phyloP scores from a whole-genome alignment of 305 asterid species.

The Fraxinus paxiana region DNA sequence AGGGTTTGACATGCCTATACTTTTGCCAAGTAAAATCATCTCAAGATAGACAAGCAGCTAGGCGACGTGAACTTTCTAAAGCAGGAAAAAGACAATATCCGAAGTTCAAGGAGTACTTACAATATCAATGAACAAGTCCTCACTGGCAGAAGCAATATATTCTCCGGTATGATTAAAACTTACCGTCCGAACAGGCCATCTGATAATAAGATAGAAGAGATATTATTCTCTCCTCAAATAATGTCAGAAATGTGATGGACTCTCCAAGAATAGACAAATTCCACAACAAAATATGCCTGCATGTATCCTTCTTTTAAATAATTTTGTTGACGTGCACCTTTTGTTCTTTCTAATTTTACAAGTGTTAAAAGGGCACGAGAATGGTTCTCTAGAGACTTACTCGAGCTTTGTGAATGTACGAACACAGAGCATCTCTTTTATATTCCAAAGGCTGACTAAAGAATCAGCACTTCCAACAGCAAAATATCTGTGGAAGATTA shows the following conservation, averaged over 20 bases:
- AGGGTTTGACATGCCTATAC: neutral
- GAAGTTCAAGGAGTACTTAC: conserved; percentile 42
- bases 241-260: neutral
- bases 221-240: conserved; percentile 2
- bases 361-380: neutral
- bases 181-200: conserved; percentile 98
- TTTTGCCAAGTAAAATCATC: conserved; percentile 2
- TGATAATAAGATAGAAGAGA: conserved; percentile 28
- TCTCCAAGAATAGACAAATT: neutral
- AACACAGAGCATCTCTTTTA: conserved; percentile 89
- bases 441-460: conserved; percentile 95
- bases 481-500: conserved; percentile 56
- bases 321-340: neutral
- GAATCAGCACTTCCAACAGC: conserved; percentile 99
- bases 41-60: neutral
- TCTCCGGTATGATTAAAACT: conserved; percentile 95
- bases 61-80: neutral
- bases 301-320: neutral
- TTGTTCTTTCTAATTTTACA: neutral
- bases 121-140: conserved; percentile 89
- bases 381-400: conserved; percentile 39
- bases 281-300: neutral
- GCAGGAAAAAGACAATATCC: conserved; percentile 6
- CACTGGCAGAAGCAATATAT: conserved; percentile 92
- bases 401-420: conserved; percentile 92